Conservation (phyloP, 768 basidiomycete genomes). For the Boletus patriciae region DNA sequence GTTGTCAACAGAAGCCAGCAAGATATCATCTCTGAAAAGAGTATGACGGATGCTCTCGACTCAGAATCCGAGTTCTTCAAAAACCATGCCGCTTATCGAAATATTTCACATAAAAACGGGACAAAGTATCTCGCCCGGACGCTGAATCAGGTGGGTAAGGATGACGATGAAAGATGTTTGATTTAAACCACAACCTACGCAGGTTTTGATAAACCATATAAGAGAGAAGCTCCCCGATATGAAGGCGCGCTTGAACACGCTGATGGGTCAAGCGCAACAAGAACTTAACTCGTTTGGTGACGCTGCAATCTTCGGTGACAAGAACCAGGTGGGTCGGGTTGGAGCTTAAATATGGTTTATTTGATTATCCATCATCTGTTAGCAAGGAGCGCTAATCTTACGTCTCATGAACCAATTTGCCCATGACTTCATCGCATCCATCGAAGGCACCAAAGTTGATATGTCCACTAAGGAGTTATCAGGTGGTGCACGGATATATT, state of each 20-base stretch:
- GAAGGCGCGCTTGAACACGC: conserved; percentile 96
- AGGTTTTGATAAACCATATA: conserved; percentile 96
- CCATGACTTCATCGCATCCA: conserved; percentile 93
- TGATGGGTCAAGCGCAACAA: conserved; percentile 99
- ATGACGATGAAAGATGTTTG: background rate
- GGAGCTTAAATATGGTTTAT: background rate
- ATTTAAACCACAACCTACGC: background rate
- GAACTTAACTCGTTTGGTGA: conserved; percentile 97
- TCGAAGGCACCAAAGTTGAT: conserved; percentile 94
- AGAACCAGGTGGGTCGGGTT: conserved; percentile 60
- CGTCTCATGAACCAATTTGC: conserved; percentile 99
- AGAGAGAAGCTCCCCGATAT: conserved; percentile 98
- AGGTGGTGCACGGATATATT: conserved; percentile 97
- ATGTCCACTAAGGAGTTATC: conserved; percentile 98
- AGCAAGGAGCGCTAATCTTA: conserved; percentile 87
- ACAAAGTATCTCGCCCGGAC: conserved; percentile 92
- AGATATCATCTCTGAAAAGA: conserved; percentile 88
- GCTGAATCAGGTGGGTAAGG: conserved; percentile 75
- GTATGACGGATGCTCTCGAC: conserved; percentile 79
- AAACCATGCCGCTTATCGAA: conserved; percentile 87
- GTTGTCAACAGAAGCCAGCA: conserved; percentile 98
- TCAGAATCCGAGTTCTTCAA: conserved; percentile 91
- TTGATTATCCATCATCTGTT: conserved; percentile 18
- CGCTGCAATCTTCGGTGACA: conserved; percentile 86
- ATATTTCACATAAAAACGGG: conserved; percentile 97